Percentiles rank a stretch among this genome's conserved stretches.
Evolutionary conservation across 805 yeast genomes (phyloP).

Genomic region (Osmozyma mogii): DNA sequence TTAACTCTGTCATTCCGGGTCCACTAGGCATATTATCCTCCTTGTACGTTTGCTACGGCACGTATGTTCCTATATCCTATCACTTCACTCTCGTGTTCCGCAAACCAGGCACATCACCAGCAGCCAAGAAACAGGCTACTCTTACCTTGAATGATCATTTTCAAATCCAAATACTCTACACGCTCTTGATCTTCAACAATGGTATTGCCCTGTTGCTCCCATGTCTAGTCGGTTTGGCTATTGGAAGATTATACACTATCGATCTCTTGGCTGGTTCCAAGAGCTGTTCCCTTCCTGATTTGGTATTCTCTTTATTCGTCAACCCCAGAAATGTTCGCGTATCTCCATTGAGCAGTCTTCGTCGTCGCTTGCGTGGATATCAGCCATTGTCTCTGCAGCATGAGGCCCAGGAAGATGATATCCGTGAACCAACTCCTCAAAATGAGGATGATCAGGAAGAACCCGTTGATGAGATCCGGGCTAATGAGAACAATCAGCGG

Average conservation of each 20-base stretch:
- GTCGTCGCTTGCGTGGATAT: slow-evolving; percentile 7
- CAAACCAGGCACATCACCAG: slow-evolving; percentile 8
- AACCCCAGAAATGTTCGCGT: slow-evolving; percentile 17
- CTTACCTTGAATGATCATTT: slow-evolving; percentile 27
- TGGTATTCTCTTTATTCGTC: slow-evolving; percentile 19
- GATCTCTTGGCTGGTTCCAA: slow-evolving; percentile 37
- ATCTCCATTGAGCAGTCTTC: slow-evolving; percentile 1
- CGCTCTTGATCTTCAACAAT: slow-evolving; percentile 38
- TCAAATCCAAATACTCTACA: slow-evolving; percentile 30
- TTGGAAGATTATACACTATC: slow-evolving; percentile 37
- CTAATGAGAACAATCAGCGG: slow-evolving; percentile 17
- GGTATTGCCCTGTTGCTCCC: slow-evolving; percentile 27
- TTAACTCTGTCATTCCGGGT: slow-evolving; percentile 31
- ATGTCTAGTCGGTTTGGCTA: slow-evolving; percentile 33
- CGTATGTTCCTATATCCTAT: slow-evolving; percentile 26
- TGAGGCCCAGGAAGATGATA: neutral
- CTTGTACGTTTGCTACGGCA: slow-evolving; percentile 31
- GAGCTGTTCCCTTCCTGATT: slow-evolving; percentile 23
- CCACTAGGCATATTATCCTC: slow-evolving; percentile 34
- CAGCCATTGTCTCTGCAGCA: slow-evolving; percentile 5
- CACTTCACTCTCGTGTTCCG: slow-evolving; percentile 25
- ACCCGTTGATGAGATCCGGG: slow-evolving; percentile 13
- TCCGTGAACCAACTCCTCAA: neutral
- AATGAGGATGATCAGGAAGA: slow-evolving; percentile 18
- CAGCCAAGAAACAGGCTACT: neutral